Base-by-base conservation (phyloP, 2,329 filamentous ascomycete genomes). In the Ophiognomonia clavigignenti-juglandacearum region DNA sequence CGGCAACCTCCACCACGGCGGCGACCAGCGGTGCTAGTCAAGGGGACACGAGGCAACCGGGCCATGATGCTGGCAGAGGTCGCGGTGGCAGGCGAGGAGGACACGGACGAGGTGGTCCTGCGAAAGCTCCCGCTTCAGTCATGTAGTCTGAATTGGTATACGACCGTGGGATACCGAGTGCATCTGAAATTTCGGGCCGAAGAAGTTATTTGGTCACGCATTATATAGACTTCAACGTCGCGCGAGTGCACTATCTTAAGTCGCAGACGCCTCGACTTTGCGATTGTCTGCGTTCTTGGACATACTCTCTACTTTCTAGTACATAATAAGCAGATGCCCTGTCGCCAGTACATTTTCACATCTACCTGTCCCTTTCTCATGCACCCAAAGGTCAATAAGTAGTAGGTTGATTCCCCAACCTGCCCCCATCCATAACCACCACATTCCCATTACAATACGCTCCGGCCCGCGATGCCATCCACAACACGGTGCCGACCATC, bases 381-480 rank as follows among this genome's bases (percentile, higher is more conserved):
- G 16, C n/a, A 6, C 7, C 24, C 42, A n/a, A n/a, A n/a, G n/a
- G n/a, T n/a, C 18, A 82, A 57, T 77, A 81, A 3, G 73, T 72
- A 13, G 73, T 71, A 23, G 80, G 78, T 53, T 82, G 69, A 14
- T 67, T 73, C 23, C 69, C 69, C 40, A 87, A 58, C 48, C 81
- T 70, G 1, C 82, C 83, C 40, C 83, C 83, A 59, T 87, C 84
- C 0, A 78, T 69, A 7, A 85, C 64, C 39, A 85, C 64, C 14
- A 82, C 72, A 50, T 74, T 75, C 3, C 83, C 84, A 61, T 86
- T 86, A 55, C 78, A 68, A 60, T 84, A 87, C 4, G 77, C 78
- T 1, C 84, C 84, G 3, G 82, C 82, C 52, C 75, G 67, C 40
- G 78, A 80, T 4, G 78, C 78, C 59, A 88, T 68, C 67, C 82